Evolutionary conservation across 2,329 filamentous ascomycete species (phyloP), one percentile per base, ranked within the genome.

Genomic region (Camillea tinctor): DNA sequence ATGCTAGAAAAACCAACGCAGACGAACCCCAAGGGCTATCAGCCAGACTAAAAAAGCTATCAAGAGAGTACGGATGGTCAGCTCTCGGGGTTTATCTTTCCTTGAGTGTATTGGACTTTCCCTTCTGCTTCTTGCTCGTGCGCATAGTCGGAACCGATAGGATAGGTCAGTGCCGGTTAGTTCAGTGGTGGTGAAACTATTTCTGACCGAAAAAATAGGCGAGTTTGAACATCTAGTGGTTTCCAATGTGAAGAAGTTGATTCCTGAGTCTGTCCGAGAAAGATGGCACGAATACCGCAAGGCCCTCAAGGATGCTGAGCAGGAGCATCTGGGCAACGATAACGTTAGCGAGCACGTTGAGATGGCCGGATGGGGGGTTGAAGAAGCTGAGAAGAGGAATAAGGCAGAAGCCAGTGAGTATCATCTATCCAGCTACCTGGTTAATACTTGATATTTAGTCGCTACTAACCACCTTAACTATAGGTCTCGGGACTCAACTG

Each of bases 61-160:
- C 90, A 2, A 88, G 89, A 64, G 94, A 98, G 75, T 99, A 99
- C 75, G 95, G 95, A 49, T 98, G 93, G 92, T 85, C 91, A 3
- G 93, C 93, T 1, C 76, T 97, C 4, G 94, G 93, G n/a, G 91
- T 99, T 15, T 99, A 99, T 75, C 76, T 97, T 11, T 82, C 81
- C 1, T 78, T 99, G 57, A 93, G 91, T 50, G 89, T 91, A 44
- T 78, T 97, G 55, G 95, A 99, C 77, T 96, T 98, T 66, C 95
- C 95, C 0, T 91, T 98, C 73, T 98, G 94, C 78, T 99, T 97
- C 78, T 77, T 96, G 57, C 86, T 95, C 9, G 95, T 99, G 52
- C 85, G 89, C 59, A 79, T 88, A 56, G 83, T 97, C 1, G 95
- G 95, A 17, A 91, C 91, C 0, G 95, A 99, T 23, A 85, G 85